Evolutionary conservation across 2,329 filamentous ascomycete species (phyloP).

Genomic region (Xylariaceae sp.): DNA sequence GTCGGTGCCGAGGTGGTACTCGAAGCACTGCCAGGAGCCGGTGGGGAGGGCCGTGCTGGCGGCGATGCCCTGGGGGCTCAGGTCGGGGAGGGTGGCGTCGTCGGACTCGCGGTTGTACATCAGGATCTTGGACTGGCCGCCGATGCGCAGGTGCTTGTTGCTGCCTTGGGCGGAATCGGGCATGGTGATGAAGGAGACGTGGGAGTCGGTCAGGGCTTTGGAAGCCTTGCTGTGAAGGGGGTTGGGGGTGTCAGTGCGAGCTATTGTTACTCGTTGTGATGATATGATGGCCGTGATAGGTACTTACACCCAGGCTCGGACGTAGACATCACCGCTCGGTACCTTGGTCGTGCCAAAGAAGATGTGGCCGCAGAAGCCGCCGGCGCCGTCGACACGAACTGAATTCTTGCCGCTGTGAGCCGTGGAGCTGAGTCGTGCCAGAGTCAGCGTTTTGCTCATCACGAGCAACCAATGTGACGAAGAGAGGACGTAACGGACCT

Average conservation of each 20-base stretch:
- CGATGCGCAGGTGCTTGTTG: conserved; percentile 58
- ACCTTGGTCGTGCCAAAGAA: conserved; percentile 57
- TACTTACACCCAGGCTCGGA: conserved; percentile 51
- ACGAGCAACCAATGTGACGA: too few relatives aligned
- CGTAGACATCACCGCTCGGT: conserved; percentile 54
- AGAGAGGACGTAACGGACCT: conserved; percentile 30
- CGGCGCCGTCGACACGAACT: conserved; percentile 46
- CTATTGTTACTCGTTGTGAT: too few relatives aligned
- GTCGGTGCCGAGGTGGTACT: conserved; percentile 56
- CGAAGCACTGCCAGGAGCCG: conserved; percentile 53
- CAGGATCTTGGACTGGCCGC: conserved; percentile 55
- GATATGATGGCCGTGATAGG: neutral
- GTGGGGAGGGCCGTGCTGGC: conserved; percentile 47
- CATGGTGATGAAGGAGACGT: conserved; percentile 63
- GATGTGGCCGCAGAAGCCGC: conserved; percentile 55
- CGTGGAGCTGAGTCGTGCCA: conserved; percentile 27
- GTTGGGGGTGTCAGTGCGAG: too few relatives aligned
- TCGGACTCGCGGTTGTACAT: conserved; percentile 63
- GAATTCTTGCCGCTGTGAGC: conserved; percentile 55
- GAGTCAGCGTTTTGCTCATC: too few relatives aligned
- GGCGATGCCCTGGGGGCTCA: conserved; percentile 55
- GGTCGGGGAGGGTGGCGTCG: conserved; percentile 57
- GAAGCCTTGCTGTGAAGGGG: conserved; percentile 42
- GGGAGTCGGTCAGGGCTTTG: conserved; percentile 52
- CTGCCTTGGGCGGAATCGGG: conserved; percentile 51